Conservation (phyloP, 805 yeast species). For the Clavispora fructus region DNA sequence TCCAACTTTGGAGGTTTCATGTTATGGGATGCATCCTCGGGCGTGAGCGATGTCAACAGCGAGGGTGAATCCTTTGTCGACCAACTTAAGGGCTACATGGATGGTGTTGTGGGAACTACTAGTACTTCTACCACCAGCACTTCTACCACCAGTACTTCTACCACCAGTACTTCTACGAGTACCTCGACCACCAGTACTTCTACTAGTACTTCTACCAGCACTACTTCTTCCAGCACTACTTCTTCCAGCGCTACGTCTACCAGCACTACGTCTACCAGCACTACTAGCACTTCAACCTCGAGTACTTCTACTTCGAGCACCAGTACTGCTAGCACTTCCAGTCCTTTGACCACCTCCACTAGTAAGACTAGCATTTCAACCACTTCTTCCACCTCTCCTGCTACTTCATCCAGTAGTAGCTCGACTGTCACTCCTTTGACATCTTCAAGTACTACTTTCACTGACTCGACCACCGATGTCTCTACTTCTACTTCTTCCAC, state of each 20-base stretch:
- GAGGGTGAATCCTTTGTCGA: conserved; percentile 7
- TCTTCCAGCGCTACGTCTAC: background rate
- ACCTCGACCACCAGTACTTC: background rate
- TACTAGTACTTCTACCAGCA: background rate
- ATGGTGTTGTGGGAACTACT: background rate
- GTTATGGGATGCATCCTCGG: conserved; percentile 80
- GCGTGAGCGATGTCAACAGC: conserved; percentile 37
- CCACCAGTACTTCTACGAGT: background rate
- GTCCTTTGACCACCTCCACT: conserved; percentile 1
- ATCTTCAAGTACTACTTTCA: background rate
- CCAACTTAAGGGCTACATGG: conserved; percentile 2
- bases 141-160: background rate
- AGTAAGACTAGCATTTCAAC: background rate
- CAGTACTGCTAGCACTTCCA: background rate
- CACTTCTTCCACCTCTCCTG: conserved; percentile 1
- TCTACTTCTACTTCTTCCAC: conserved; percentile 3
- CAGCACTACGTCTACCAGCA: background rate
- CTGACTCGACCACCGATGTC: background rate
- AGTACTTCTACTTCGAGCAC: too few relatives aligned
- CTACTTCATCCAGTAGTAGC: conserved; percentile 4
- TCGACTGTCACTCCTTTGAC: conserved; percentile 1
- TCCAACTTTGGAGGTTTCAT: conserved; percentile 60
- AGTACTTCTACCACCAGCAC: background rate
- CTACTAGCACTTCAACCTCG: background rate
- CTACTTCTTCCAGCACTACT: background rate